Conservation (phyloP, 805 yeast genomes). For the Starmerella apis region DNA sequence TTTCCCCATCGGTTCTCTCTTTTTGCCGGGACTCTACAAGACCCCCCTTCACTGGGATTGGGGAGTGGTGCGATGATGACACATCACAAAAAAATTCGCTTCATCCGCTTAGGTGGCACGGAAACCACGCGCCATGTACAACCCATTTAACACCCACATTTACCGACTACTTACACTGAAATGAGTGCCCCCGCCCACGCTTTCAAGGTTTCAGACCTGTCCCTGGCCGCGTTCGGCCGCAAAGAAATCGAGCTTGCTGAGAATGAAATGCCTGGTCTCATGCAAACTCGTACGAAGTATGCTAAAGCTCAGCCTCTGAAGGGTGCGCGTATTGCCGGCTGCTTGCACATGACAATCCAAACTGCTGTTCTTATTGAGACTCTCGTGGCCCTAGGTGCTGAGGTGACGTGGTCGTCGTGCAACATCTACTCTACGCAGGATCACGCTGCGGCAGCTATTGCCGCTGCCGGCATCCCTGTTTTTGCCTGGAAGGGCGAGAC, state of each 20-base stretch:
- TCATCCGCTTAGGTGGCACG: not conserved
- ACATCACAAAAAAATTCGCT: not conserved
- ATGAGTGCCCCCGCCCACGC: slow-evolving; percentile 60
- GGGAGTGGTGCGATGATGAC: not conserved
- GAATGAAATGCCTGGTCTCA: slow-evolving; percentile 98
- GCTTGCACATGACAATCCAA: slow-evolving; percentile 99
- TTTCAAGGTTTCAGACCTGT: slow-evolving; percentile 95
- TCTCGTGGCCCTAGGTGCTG: slow-evolving; percentile 94
- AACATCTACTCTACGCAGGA: slow-evolving; percentile 99
- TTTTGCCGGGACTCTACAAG: no score
- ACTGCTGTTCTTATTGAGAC: slow-evolving; percentile 98
- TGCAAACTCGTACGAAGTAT: slow-evolving; percentile 91
- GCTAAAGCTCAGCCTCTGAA: slow-evolving; percentile 87
- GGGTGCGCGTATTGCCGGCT: slow-evolving; percentile 98
- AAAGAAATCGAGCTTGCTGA: slow-evolving; percentile 98
- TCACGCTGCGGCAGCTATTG: slow-evolving; percentile 99
- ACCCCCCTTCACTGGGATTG: not conserved
- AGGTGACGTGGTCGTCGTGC: slow-evolving; percentile 98
- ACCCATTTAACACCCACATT: not conserved
- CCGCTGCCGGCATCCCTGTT: slow-evolving; percentile 98
- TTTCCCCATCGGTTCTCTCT: no score
- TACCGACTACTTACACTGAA: slow-evolving; percentile 4
- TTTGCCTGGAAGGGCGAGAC: slow-evolving; percentile 99
- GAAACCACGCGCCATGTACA: not conserved
- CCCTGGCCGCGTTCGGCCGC: slow-evolving; percentile 99